Conservation (phyloP, 345 rosid genomes). For the Chamaenerion angustifolium region DNA sequence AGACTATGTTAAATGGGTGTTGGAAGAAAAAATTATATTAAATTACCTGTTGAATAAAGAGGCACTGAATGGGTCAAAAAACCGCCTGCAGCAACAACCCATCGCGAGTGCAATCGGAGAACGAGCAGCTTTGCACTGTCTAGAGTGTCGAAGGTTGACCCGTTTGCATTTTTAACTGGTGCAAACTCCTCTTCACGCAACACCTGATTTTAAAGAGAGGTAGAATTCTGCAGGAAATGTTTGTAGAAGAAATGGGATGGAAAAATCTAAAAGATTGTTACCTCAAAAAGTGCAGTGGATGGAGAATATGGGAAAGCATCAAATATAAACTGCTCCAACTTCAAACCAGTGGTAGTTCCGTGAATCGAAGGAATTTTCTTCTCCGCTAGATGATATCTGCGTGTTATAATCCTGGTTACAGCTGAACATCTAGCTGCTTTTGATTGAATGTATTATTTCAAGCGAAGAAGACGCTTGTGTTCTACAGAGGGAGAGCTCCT, state of each 20-base stretch:
- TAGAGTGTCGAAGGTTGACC: too few relatives aligned
- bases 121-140: conserved; percentile 58
- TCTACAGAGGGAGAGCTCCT: too few relatives aligned
- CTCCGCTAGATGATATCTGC: conserved; percentile 93
- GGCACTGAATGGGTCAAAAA: conserved; percentile 95
- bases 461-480: too few relatives aligned
- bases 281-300: conserved; percentile 95
- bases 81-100: conserved; percentile 98
- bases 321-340: conserved; percentile 89
- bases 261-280: conserved; percentile 9
- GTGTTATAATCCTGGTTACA: not conserved
- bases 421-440: too few relatives aligned
- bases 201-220: too few relatives aligned
- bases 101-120: conserved; percentile 72
- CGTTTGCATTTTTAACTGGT: too few relatives aligned
- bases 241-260: too few relatives aligned
- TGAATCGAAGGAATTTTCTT: conserved; percentile 81
- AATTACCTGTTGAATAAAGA: conserved; percentile 86
- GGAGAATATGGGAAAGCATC: conserved; percentile 98
- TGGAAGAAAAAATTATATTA: not conserved
- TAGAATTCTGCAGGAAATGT: too few relatives aligned
- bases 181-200: too few relatives aligned
- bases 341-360: conserved; percentile 62
- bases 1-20: too few relatives aligned
- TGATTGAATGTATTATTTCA: too few relatives aligned